Percentiles rank a stretch among this genome's conserved stretches.
phyloP scores from a whole-genome alignment of 306 rosid species.

The Acacia acuminata region DNA sequence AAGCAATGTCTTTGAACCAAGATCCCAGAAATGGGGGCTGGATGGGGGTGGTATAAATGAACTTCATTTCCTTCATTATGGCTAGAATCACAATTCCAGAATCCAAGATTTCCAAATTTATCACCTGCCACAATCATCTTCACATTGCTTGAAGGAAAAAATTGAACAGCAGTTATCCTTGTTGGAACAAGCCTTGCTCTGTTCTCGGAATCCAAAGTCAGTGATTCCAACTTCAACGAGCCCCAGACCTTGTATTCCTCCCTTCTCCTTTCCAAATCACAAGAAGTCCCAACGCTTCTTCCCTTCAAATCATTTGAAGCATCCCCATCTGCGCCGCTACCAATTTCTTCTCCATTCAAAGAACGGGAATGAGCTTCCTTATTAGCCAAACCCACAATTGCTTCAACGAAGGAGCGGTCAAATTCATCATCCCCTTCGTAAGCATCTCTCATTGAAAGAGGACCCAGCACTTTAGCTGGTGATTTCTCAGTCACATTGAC shows the following conservation, averaged over 20 bases:
- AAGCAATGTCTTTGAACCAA: conserved; percentile 55
- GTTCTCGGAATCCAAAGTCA: conserved; percentile 63
- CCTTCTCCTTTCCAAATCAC: conserved; percentile 10
- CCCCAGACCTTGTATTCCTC: not conserved
- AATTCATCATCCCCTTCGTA: conserved; percentile 37
- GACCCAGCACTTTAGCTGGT: conserved; percentile 39
- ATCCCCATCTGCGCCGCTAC: not conserved
- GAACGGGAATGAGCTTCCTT: conserved; percentile 28
- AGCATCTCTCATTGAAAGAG: conserved; percentile 53
- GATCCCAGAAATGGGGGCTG: conserved; percentile 73
- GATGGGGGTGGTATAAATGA: conserved; percentile 65
- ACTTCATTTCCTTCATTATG: conserved; percentile 38
- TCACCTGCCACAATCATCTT: conserved; percentile 67
- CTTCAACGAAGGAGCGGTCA: conserved; percentile 39
- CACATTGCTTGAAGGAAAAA: conserved; percentile 61
- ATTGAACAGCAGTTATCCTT: conserved; percentile 49
- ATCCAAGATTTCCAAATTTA: conserved; percentile 75
- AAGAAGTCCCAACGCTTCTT: not conserved
- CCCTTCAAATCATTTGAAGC: not conserved
- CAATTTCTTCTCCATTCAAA: conserved; percentile 3
- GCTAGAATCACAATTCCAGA: conserved; percentile 60
- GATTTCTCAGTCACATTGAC: conserved; percentile 8
- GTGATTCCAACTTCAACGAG: conserved; percentile 41
- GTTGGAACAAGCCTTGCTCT: conserved; percentile 66
- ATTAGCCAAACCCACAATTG: conserved; percentile 43